Base-by-base conservation (phyloP, 768 basidiomycete genomes). In the Saitozyma podzolica region DNA sequence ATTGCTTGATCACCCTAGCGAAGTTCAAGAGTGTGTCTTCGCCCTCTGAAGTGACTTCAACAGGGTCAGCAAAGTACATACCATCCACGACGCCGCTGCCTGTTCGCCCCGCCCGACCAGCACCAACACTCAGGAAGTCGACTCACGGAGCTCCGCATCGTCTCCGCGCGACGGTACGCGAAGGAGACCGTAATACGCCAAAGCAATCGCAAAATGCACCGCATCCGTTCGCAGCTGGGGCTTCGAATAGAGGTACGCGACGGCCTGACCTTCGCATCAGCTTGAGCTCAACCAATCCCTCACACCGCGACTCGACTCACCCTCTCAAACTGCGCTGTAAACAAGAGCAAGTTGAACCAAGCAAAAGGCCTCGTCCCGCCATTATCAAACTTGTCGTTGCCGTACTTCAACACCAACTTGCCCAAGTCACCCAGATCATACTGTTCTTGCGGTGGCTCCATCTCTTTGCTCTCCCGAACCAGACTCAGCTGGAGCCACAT, bases 401-500 rank as follows among this genome's bases (percentile, higher is more conserved):
- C 81, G 64, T 80, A 81, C 66, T 78, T 80, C 50, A 68, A 62
- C 47, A 81, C 71, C 47, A 79, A 62, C 20, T 64, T 73, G 0
- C 69, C 79, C 14, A 81, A 63, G 42, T 80, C 80, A 37, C 68
- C 65, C 13, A 82, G 66, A 42, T 76, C 75, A 80, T 62, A 89
- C 84, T 67, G 91, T 87, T 82, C 80, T n/a, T 67, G 89, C 41
- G 88, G 86, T 14, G 42, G 39, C 4, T 62, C 59, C 67, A 91
- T 88, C 8, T 90, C 91, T 41, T 58, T 59, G 40, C 49, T 63
- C 58, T 96, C 91, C 0, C 89, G 83, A 7, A 81, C 90, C 86
- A 97, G 89, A 0, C 88, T 84, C 13, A 98, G 84, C 81, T 99
- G 94, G 83, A 94, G 88, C 95, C 95, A 99, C 42, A 97, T 82